Base-by-base conservation (phyloP, 805 yeast species). In the Ogataea minuta region DNA sequence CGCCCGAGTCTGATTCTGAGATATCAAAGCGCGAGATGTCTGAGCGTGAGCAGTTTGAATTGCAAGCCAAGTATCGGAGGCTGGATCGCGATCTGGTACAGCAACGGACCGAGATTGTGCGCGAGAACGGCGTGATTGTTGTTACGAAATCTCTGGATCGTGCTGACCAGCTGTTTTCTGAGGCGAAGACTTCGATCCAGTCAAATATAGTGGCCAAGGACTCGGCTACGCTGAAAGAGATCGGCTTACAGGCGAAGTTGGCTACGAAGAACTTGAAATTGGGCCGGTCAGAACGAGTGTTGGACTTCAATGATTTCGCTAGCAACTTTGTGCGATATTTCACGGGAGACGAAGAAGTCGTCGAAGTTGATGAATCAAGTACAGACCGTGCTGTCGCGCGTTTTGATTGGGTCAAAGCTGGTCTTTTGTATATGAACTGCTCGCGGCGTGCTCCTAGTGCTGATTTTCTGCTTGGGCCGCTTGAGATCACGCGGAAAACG, bases 391-490 rank as follows among this genome's bases (percentile, higher is more conserved):
- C 52, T 9, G 54, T 56, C 37, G 54, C 60, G 27, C 52, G 53
- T 1, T 78, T 77, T 52, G 64, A 82, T 53, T 83, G 90, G 87
- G 57, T 74, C 26, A 64, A 67, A 36, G 55, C 82, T 16, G 90
- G 89, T 0, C 58, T 73, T 2, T 53, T 78, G 21, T 76, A 68
- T 47, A 62, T 71, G 44, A 59, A 67, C 44, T 53, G 71, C 23
- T 73, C 82, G 40, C 54, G 54, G 3, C 68, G 71, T 34, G 70
- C 84, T 0, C 59, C 70, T 0, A 71, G 77, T 0, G 63, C 70
- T 14, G 84, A 81, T 46, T 85, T 82, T 54, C 59, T 87, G 44
- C 64, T 79, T 38, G 95, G 95, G 0, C 89, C 95, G 0, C 62
- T 86, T 28, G 77, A 74, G 12, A 66, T 81, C 2, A 82, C 81